Base-by-base conservation (phyloP, 2,329 filamentous ascomycete species). In the Coleophoma crateriformis region DNA sequence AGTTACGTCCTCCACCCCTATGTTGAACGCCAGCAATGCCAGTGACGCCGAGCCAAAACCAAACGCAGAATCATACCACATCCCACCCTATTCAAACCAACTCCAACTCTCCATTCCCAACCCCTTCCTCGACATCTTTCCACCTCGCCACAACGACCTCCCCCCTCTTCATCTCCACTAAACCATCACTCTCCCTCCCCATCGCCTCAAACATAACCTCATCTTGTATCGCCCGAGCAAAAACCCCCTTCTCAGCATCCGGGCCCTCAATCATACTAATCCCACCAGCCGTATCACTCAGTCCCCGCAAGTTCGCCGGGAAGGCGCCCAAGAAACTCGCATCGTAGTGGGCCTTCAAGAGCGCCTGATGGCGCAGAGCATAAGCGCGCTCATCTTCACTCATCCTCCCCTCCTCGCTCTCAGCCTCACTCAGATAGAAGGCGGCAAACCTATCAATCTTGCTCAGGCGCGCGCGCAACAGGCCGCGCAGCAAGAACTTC, bases 221-320 rank as follows among this genome's bases (percentile, higher is more conserved):
- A 50, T 74, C 76, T 47, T 13, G 22, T 7, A 91, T 68, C 43
- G 88, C 76, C 52, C 90, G 76, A 38, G 92, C 82, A 65, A 96
- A 94, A 1, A 97, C 90, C 6, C 88, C 88, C 2, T 79, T 76
- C 53, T 94, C 87, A 44, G 83, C 71, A 65, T 97, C 94, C 0
- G 94, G 94, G 2, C 80, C 76, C 63, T 96, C 90, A 32, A 97
- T 82, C 94, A 99, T 99, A 70, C 81, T 90, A 50, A 92, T 85
- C 10, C 91, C 91, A 32, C 90, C 92, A 0, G 87, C 84, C 13
- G 87, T 88, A 71, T 99, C 94, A 69, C 97, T 95, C 48, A 99
- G 73, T 58, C 90, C 84, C 67, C 92, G 87, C 60, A 99, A 68
- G 42, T 81, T 76, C 13, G 80, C 71, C 0, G 94, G 94, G 60